phyloP scores from a whole-genome alignment of 2,329 filamentous ascomycete genomes.

The Colletotrichum shisoi region DNA sequence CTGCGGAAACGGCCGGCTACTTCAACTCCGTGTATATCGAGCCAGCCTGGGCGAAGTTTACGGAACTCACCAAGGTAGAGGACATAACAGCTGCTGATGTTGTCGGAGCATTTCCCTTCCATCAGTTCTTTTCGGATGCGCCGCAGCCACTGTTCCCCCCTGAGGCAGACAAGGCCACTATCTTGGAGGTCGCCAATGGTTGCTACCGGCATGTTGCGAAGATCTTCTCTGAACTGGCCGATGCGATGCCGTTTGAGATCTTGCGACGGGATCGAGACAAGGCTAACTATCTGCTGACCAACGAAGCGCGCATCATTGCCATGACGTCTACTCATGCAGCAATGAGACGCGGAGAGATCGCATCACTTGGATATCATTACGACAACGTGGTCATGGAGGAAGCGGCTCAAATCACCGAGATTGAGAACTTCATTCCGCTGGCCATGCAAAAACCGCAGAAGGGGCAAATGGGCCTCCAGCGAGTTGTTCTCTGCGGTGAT shows the following conservation, averaged over 20 bases:
- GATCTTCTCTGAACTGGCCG: slow-evolving; percentile 90
- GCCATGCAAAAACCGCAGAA: slow-evolving; percentile 84
- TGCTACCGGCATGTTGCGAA: slow-evolving; percentile 89
- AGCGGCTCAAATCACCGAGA: slow-evolving; percentile 95
- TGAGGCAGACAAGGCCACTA: slow-evolving; percentile 68
- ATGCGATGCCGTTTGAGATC: slow-evolving; percentile 95
- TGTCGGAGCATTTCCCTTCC: slow-evolving; percentile 82
- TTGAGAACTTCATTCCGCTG: slow-evolving; percentile 94
- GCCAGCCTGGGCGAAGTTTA: slow-evolving; percentile 88
- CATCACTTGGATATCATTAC: slow-evolving; percentile 91
- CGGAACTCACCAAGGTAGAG: slow-evolving; percentile 62
- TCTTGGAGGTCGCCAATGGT: slow-evolving; percentile 79
- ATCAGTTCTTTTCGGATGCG: slow-evolving; percentile 83
- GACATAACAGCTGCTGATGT: slow-evolving; percentile 68
- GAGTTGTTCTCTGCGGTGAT: slow-evolving; percentile 92
- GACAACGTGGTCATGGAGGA: slow-evolving; percentile 99
- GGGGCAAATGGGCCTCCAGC: slow-evolving; percentile 78
- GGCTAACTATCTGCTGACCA: slow-evolving; percentile 92
- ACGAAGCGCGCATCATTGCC: slow-evolving; percentile 95
- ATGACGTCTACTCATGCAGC: slow-evolving; percentile 99
- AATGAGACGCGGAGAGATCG: slow-evolving; percentile 90
- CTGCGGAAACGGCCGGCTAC: slow-evolving; percentile 95
- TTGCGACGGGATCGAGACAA: slow-evolving; percentile 88
- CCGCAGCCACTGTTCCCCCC: slow-evolving; percentile 84
- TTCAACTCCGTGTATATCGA: slow-evolving; percentile 92